Evolutionary conservation across 75 land plant species (phyloP).

Genomic region (Cryptomeria japonica): DNA sequence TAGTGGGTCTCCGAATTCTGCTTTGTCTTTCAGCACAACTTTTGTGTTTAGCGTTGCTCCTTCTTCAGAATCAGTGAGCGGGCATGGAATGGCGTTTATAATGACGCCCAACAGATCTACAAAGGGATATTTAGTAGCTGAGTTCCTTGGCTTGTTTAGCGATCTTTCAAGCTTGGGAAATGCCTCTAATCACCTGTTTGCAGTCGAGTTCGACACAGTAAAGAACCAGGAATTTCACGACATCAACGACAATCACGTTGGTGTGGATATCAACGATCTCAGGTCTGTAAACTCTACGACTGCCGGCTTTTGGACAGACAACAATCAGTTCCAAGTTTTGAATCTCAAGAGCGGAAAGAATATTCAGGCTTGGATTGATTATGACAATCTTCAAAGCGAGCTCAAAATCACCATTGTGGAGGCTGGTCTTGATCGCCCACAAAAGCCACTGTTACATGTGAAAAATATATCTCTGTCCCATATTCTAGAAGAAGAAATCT

Average conservation of each 20-base stretch:
- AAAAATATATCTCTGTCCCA: too few species aligned
- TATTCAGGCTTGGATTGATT: slow-evolving; percentile 9
- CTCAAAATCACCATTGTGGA: too few species aligned
- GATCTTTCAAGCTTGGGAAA: not conserved
- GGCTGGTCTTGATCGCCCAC: too few species aligned
- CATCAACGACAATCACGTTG: too few species aligned
- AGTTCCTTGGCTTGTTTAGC: slow-evolving; percentile 25
- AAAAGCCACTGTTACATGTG: too few species aligned
- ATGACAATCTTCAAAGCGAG: too few species aligned
- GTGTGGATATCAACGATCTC: too few species aligned
- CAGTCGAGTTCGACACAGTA: slow-evolving; percentile 22
- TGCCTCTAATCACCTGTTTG: slow-evolving; percentile 2
- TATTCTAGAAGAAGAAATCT: too few species aligned
- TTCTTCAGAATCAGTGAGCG: not conserved
- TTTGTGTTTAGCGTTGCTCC: slow-evolving; percentile 10
- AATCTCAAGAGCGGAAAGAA: slow-evolving; percentile 6
- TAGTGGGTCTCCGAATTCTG: too few species aligned
- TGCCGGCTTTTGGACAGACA: too few species aligned
- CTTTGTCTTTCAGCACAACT: not conserved
- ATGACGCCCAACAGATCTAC: not conserved
- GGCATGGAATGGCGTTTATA: slow-evolving; percentile 11
- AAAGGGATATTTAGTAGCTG: not conserved
- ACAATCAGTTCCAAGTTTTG: not conserved
- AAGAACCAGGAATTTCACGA: not conserved
- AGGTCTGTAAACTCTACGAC: too few species aligned